Conservation (phyloP, 495 filamentous ascomycete species). For the Halenospora varia region DNA sequence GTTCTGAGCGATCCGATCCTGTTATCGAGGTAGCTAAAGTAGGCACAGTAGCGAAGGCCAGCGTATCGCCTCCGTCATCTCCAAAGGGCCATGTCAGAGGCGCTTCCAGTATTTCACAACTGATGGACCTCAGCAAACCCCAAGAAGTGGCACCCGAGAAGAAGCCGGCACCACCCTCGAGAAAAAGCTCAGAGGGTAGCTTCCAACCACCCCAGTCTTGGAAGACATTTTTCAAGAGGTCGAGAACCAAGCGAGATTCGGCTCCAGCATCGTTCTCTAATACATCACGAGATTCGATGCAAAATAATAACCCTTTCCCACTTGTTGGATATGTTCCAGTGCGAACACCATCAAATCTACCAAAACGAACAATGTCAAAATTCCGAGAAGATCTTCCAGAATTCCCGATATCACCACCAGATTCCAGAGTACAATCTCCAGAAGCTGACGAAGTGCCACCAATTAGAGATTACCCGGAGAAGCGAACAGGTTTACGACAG, state of each 20-base stretch:
- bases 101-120: conserved; percentile 51
- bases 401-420: conserved; percentile 73
- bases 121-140: conserved; percentile 39
- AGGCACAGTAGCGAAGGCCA: conserved; percentile 47
- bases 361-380: conserved; percentile 78
- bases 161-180: conserved; percentile 33
- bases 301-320: conserved; percentile 25
- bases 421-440: conserved; percentile 74
- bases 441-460: conserved; percentile 44
- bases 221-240: conserved; percentile 67
- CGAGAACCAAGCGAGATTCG: conserved; percentile 53
- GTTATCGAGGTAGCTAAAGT: conserved; percentile 40
- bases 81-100: conserved; percentile 44
- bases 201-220: conserved; percentile 45
- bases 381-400: conserved; percentile 94
- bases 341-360: conserved; percentile 34
- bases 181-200: conserved; percentile 38
- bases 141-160: not conserved
- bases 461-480: conserved; percentile 28
- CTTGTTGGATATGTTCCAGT: conserved; percentile 29
- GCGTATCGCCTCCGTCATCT: conserved; percentile 52
- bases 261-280: conserved; percentile 67
- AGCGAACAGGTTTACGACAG: conserved; percentile 19
- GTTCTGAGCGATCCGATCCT: conserved; percentile 36
- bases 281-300: conserved; percentile 77